These are phyloP conservation scores for Wallacemonas sp. DNA, from an alignment of 208 protist genomes.

Conservation along the genomic window DNA sequence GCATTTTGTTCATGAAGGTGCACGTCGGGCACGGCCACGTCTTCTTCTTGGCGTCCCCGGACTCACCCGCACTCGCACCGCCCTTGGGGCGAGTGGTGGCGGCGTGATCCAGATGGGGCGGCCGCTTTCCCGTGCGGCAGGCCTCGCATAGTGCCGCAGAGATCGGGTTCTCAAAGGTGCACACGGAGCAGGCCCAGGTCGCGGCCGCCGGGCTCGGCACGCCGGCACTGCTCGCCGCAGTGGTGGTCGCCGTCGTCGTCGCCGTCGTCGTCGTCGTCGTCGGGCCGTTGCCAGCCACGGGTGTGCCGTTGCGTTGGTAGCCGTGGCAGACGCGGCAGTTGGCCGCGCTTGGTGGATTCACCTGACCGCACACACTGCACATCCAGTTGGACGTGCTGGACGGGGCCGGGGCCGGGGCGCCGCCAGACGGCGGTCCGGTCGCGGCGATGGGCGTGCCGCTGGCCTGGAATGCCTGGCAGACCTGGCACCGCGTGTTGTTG, in stretches of 20 bases:
- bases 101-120: constrained; percentile 38
- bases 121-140: constrained; percentile 79
- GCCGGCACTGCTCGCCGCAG: constrained; percentile 3
- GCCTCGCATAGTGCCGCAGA: constrained; percentile 53
- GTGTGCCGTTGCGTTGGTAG: constrained; percentile 71
- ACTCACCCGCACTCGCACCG: background rate
- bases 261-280: background rate
- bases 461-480: constrained; percentile 54
- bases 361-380: constrained; percentile 67
- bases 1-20: constrained; percentile 67
- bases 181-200: constrained; percentile 74
- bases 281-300: constrained; percentile 17
- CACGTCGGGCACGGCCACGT: constrained; percentile 69
- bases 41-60: constrained; percentile 21
- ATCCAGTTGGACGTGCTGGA: constrained; percentile 32
- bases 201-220: constrained; percentile 19
- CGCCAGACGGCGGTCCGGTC: constrained; percentile 9
- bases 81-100: background rate
- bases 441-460: constrained; percentile 37
- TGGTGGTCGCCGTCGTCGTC: background rate
- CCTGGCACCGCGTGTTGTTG: constrained; percentile 44
- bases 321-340: constrained; percentile 63
- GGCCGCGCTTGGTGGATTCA: constrained; percentile 37
- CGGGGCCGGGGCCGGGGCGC: constrained; percentile 2
- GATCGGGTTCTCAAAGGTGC: constrained; percentile 74